phyloP scores from a whole-genome alignment of 2,329 filamentous ascomycete species.

The Trichoderma afroharzianum region DNA sequence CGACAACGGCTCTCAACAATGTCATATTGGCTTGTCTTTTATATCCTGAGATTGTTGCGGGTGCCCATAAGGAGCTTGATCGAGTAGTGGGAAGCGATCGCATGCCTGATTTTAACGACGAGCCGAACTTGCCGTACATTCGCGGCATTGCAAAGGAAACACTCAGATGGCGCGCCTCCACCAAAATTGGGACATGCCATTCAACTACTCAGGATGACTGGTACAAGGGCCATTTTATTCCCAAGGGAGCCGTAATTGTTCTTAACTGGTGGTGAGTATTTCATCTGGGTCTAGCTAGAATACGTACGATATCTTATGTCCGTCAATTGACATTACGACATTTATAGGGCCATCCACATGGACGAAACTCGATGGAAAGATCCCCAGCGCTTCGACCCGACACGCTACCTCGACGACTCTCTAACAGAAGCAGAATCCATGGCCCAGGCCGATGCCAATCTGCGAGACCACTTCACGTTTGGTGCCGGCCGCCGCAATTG shows the following conservation, averaged over 20 bases:
- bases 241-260: conserved; percentile 1
- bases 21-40: conserved; percentile 47
- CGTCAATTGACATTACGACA: neutral
- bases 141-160: conserved; percentile 30
- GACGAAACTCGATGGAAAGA: conserved; percentile 10
- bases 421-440: conserved; percentile 30
- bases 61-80: conserved; percentile 41
- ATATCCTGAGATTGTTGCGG: conserved; percentile 39
- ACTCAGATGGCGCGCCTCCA: conserved; percentile 29
- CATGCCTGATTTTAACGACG: conserved; percentile 42
- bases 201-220: conserved; percentile 3
- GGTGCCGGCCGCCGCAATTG: conserved; percentile 56
- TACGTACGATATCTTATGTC: neutral
- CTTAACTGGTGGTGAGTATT: neutral
- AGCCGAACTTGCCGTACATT: conserved; percentile 42
- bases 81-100: conserved; percentile 39
- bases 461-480: conserved; percentile 53
- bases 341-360: conserved; percentile 13
- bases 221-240: conserved; percentile 4
- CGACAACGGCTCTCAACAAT: conserved; percentile 30
- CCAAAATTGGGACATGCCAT: neutral
- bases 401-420: conserved; percentile 25
- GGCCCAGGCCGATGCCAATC: conserved; percentile 31
- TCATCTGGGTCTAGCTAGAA: rapidly evolving
- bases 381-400: conserved; percentile 13